Base-by-base conservation (phyloP, 169 alveolate species). In the Amoebophrya sp. region DNA sequence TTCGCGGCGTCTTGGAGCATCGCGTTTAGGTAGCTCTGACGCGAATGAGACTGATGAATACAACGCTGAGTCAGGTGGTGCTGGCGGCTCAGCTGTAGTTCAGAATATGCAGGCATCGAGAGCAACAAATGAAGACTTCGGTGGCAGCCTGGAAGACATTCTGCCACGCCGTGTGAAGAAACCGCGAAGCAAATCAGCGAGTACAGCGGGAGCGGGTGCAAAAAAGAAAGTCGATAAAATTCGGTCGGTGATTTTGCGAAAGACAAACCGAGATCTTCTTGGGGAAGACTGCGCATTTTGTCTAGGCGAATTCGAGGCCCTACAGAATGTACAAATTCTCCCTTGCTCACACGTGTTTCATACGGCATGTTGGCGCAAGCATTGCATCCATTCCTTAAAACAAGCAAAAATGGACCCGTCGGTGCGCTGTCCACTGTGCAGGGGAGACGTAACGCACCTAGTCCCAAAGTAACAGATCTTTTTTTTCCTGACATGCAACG, bases 231-330 rank as follows among this genome's bases (percentile, higher is more conserved):
- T 47, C 65, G 18, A 65, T 29, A 65, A 65, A 18, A 65, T 65
- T 18, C 83, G 83, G 36, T 26, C 3, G 3, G 12, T 65, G 83
- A 6, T 18, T 1, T 36, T 65, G 83, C 2, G n/a, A 6, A 65
- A 65, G 33, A 65, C 83, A 65, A 65, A 65, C 83, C 2, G 38
- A 36, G 1, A 26, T 36, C 3, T n/a, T n/a, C n/a, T 65, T 36
- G 83, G 83, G 12, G 83, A 65, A 36, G 83, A 65, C 26, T 65
- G 83, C 83, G 83, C 83, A 10, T 65, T 65, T 36, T 65, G 83
- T 65, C 83, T 65, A 10, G 26, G 3, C 2, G 83, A 65, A 36
- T 65, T 65, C 33, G 83, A 65, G 26, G 33, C 33, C 3, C 83
- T 29, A 36, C 83, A 65, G 83, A 6, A 65, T 6, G 83, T 65